phyloP scores from a whole-genome alignment of 139 green algal species.

The Chlorella sp. region DNA sequence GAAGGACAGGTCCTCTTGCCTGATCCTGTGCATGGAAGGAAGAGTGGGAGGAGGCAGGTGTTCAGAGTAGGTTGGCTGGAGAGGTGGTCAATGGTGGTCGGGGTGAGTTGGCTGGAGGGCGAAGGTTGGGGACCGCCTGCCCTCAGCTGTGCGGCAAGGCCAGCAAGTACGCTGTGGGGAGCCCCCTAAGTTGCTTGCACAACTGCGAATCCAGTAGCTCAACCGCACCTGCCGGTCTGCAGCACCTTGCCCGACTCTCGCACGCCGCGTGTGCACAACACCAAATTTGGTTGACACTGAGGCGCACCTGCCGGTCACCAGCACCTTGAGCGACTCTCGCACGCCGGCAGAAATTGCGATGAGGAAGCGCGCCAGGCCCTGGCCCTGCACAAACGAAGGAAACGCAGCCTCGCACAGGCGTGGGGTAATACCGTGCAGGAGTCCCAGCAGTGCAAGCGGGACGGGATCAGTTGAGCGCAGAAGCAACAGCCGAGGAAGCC shows the following conservation, averaged over 20 bases:
- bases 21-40: neutral
- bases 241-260: neutral
- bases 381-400: neutral
- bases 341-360: neutral
- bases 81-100: neutral
- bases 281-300: too few species aligned
- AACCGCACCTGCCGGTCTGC: too few species aligned
- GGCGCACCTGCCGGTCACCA: conserved; percentile 21
- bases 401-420: too few species aligned
- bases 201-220: neutral
- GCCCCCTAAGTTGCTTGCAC: too few species aligned
- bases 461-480: too few species aligned
- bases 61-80: neutral
- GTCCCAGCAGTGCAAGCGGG: too few species aligned
- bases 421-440: too few species aligned
- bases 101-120: too few species aligned
- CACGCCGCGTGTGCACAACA: neutral
- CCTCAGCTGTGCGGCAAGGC: too few species aligned
- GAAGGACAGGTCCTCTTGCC: neutral
- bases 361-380: conserved; percentile 21
- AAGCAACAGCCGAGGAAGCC: too few species aligned
- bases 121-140: too few species aligned
- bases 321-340: conserved; percentile 1
- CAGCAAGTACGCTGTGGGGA: too few species aligned
- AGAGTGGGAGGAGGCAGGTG: neutral